Base-by-base conservation (phyloP, 148 eudicot genomes). In the Amaranthus cruentus region DNA sequence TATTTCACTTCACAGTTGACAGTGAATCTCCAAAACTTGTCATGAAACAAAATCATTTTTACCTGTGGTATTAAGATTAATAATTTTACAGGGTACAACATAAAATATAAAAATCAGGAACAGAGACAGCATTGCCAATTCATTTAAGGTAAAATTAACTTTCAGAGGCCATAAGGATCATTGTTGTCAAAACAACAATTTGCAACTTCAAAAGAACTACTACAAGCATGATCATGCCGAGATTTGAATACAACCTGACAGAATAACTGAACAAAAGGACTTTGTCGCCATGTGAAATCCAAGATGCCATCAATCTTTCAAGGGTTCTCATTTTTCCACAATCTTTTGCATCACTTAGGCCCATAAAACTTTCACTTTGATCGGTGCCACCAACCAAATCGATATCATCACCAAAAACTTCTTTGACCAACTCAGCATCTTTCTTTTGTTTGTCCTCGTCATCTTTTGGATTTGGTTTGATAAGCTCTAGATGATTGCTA, bases 261-360 rank as follows among this genome's bases (percentile, higher is more conserved):
- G 98, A 95, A 79, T 91, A 83, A 80, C 98, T 91, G 82, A 95
- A 95, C 61, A 95, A 77, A 82, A 95, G 97, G 75, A 95, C 83
- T 85, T 95, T 95, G 82, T 95, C 98, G 57, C 91, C 93, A 61
- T 81, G 85, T 12, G 87, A 80, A 78, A 91, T 62, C 98, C 98
- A 95, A 21, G 96, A 85, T 15, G 77, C 68, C 89, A 95, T 82
- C 70, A 95, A 83, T 70, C 84, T 91, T 71, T 95, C 98, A 79
- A 95, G 80, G 48, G 90, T 81, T 83, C 89, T 92, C 98, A 95
- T 95, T 83, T 95, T 95, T 42, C 98, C 98, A 81, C 98, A 95
- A 76, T 95, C 89, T 77, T 82, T 83, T 58, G 82, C 93, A 78
- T 95, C 93, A 77, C 97, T 95, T 48, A 95, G 86, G 71, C 96